Percentiles rank a stretch among this genome's conserved stretches.
Conservation (phyloP, 1,284 basidiomycete genomes). For the Boletus semigastroideus region DNA sequence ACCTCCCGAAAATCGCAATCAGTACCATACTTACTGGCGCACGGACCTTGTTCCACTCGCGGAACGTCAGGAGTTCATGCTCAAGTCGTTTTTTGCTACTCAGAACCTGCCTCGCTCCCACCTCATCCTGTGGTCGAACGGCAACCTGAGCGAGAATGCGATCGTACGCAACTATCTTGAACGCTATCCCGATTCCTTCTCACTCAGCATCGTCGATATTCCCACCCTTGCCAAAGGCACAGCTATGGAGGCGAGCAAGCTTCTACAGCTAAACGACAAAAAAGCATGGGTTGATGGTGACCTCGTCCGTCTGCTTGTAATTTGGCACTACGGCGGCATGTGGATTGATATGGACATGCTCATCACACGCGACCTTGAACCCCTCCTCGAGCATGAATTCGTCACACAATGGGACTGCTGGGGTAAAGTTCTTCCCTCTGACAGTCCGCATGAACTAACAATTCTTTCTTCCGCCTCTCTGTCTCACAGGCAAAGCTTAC, state of each 20-base stretch:
- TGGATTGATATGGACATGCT: slow-evolving; percentile 97
- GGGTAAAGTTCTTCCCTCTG: slow-evolving; percentile 46
- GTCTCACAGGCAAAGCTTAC: slow-evolving; percentile 74
- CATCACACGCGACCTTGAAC: slow-evolving; percentile 78
- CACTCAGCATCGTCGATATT: slow-evolving; percentile 69
- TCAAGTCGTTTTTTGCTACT: slow-evolving; percentile 89
- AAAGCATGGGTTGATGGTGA: slow-evolving; percentile 95
- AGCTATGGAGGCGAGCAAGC: slow-evolving; percentile 60
- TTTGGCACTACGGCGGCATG: slow-evolving; percentile 89
- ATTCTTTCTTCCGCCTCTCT: neutral
- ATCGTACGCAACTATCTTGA: slow-evolving; percentile 62
- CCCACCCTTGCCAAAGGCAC: slow-evolving; percentile 70
- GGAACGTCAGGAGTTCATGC: slow-evolving; percentile 80
- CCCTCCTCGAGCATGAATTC: slow-evolving; percentile 88
- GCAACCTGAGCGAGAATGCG: slow-evolving; percentile 59
- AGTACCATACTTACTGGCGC: slow-evolving; percentile 91
- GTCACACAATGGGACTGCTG: slow-evolving; percentile 97
- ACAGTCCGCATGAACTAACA: slow-evolving; percentile 1
- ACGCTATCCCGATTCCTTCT: slow-evolving; percentile 69
- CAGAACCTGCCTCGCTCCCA: slow-evolving; percentile 67
- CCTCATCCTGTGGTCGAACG: slow-evolving; percentile 88
- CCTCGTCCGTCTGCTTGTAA: slow-evolving; percentile 76
- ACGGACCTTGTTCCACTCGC: slow-evolving; percentile 78
- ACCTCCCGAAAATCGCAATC: slow-evolving; percentile 47
- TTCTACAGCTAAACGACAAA: slow-evolving; percentile 63